These are phyloP conservation scores for Rhizophagus clarus DNA, from an alignment of 192 early-diverging fungal genomes.

Conservation along the genomic window DNA sequence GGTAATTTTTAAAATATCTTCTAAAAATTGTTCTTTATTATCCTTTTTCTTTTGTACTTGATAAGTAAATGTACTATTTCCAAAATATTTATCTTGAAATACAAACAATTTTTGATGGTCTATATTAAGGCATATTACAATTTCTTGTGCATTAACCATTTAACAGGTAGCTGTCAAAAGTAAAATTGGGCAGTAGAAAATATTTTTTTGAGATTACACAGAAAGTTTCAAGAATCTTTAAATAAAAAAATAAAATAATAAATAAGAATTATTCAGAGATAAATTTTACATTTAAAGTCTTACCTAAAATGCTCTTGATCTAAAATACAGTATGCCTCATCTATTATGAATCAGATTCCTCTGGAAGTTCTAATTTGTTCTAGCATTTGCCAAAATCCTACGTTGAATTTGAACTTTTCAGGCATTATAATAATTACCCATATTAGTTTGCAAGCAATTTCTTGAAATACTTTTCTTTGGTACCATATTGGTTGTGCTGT, in stretches of 20 bases:
- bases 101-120: conserved; percentile 68
- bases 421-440: conserved; percentile 86
- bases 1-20: not conserved
- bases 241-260: conserved; percentile 89
- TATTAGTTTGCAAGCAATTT: conserved; percentile 29
- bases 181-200: conserved; percentile 87
- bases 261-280: not conserved
- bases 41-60: conserved; percentile 72
- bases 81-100: conserved; percentile 82
- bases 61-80: conserved; percentile 78
- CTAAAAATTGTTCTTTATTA: too few relatives aligned
- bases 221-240: conserved; percentile 82
- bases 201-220: conserved; percentile 61
- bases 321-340: conserved; percentile 90
- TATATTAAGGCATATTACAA: conserved; percentile 64
- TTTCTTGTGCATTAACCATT: conserved; percentile 82
- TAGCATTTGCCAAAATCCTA: conserved; percentile 64
- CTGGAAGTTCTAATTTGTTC: conserved; percentile 57
- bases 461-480: conserved; percentile 37
- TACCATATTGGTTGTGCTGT: conserved; percentile 54
- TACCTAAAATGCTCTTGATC: not conserved
- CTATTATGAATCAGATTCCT: conserved; percentile 77
- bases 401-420: conserved; percentile 53
- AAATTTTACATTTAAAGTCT: not conserved
- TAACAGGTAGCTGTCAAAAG: conserved; percentile 88